Conservation (phyloP, 2,329 filamentous ascomycete species). For the Hypoxylon sp. region DNA sequence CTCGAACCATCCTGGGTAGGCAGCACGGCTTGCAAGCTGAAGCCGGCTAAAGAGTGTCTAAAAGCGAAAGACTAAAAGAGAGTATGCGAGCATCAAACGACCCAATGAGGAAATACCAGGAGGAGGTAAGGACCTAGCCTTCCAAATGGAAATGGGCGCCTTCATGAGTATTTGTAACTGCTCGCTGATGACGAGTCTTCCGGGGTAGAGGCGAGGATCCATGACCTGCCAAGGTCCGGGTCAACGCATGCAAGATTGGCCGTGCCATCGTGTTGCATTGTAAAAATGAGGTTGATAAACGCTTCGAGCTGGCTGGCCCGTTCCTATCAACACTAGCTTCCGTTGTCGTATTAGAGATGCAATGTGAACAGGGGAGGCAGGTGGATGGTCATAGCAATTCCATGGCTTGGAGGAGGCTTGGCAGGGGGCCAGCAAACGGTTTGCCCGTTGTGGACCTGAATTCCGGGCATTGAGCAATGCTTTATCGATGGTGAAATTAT, state of each 20-base stretch:
- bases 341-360: conserved; percentile 46
- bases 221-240: conserved; percentile 29
- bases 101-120: conserved; percentile 23
- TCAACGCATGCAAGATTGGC: conserved; percentile 42
- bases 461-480: conserved; percentile 35
- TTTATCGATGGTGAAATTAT: conserved; percentile 39
- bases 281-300: conserved; percentile 39
- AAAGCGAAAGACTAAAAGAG: conserved; percentile 29
- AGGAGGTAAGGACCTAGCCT: conserved; percentile 18
- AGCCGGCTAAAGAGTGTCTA: conserved; percentile 26
- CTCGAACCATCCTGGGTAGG: conserved; percentile 50
- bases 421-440: conserved; percentile 34
- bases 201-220: conserved; percentile 20
- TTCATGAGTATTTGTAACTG: conserved; percentile 45
- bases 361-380: conserved; percentile 27
- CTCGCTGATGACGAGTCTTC: conserved; percentile 9
- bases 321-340: conserved; percentile 43
- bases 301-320: conserved; percentile 29
- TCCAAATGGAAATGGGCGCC: conserved; percentile 25
- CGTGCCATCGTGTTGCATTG: conserved; percentile 41
- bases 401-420: conserved; percentile 41
- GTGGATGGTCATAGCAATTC: conserved; percentile 34
- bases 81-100: conserved; percentile 29
- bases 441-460: conserved; percentile 14
- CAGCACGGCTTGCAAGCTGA: conserved; percentile 16